Percentiles rank a stretch among this genome's conserved stretches.
Evolutionary conservation across 1,284 basidiomycete species (phyloP).

Genomic region (Mrakiaceae sp.): DNA sequence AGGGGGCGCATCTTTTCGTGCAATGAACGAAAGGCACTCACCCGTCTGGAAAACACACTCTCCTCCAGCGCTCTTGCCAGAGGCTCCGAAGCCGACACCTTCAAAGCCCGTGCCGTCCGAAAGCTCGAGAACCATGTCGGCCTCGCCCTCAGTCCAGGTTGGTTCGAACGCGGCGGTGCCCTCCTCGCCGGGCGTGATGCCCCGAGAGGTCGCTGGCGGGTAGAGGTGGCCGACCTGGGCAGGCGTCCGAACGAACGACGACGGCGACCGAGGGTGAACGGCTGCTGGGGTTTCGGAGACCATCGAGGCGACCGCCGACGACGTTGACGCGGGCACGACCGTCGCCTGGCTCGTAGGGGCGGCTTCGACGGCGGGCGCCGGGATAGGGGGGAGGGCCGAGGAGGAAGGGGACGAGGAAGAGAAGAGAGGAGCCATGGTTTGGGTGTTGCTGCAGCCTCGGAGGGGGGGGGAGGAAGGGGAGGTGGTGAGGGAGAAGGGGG

Average conservation of each 20-base stretch:
- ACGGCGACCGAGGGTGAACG: conserved; percentile 10
- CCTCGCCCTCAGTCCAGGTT: conserved; percentile 29
- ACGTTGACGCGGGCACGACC: no score
- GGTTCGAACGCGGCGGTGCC: conserved; percentile 21
- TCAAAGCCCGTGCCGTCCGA: conserved; percentile 79
- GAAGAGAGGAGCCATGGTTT: no score
- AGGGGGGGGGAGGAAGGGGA: no score
- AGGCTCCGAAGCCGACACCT: conserved; percentile 88
- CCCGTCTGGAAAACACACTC: conserved; percentile 99
- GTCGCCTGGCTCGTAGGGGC: no score
- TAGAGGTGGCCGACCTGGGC: conserved; percentile 27
- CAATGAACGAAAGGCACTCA: conserved; percentile 38
- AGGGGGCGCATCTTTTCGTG: conserved; percentile 4
- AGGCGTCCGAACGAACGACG: conserved; percentile 4
- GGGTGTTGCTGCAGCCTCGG: no score
- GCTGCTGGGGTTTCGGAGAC: not conserved
- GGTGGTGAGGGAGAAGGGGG: no score
- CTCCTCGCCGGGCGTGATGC: conserved; percentile 28
- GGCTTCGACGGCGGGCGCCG: not conserved
- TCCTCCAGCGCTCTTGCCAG: conserved; percentile 80
- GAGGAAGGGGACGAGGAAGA: no score
- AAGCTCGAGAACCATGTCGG: conserved; percentile 67
- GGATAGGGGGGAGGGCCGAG: not conserved
- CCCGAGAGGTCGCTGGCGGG: conserved; percentile 32
- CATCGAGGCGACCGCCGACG: no score